Percentiles rank a stretch among this genome's conserved stretches.
These are phyloP conservation scores for Cyanodermella asteris DNA, from an alignment of 2,329 filamentous ascomycete genomes.

Conservation along the genomic window DNA sequence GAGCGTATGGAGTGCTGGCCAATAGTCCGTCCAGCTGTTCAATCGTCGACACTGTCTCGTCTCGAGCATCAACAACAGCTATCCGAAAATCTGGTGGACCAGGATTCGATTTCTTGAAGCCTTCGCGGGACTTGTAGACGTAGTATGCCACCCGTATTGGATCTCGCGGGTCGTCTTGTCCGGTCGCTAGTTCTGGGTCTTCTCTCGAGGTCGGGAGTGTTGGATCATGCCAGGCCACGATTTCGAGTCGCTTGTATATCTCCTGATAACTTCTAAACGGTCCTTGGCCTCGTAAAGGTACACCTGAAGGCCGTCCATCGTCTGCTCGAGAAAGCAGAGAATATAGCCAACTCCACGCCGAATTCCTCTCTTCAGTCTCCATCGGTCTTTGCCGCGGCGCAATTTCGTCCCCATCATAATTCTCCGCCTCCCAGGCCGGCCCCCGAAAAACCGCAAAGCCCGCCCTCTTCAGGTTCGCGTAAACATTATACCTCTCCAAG, in stretches of 20 bases:
- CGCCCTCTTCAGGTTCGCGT: conserved; percentile 56
- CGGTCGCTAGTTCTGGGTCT: not conserved
- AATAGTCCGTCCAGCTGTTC: conserved; percentile 50
- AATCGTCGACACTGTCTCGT: conserved; percentile 49
- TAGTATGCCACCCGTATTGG: conserved; percentile 59
- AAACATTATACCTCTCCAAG: conserved; percentile 73
- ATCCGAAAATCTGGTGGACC: conserved; percentile 66
- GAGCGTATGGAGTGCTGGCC: conserved; percentile 48
- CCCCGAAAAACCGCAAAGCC: conserved; percentile 68
- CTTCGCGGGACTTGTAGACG: conserved; percentile 52
- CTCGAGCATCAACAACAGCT: conserved; percentile 56
- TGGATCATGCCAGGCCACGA: conserved; percentile 52
- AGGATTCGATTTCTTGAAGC: conserved; percentile 61
- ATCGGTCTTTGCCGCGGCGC: conserved; percentile 7
- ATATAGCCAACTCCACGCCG: conserved; percentile 14
- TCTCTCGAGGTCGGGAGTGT: conserved; percentile 9
- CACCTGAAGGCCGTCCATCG: too few relatives aligned
- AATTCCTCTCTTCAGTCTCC: conserved; percentile 4
- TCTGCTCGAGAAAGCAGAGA: too few relatives aligned
- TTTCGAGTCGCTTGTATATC: conserved; percentile 56
- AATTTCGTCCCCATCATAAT: conserved; percentile 9
- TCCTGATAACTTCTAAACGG: too few relatives aligned
- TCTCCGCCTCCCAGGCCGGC: conserved; percentile 26
- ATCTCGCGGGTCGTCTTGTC: too few relatives aligned
- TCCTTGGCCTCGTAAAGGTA: too few relatives aligned